A percentile compares a stretch with the other conserved stretches of the same genome.
phyloP scores from a whole-genome alignment of 2,329 filamentous ascomycete species.

The Chrysosporium queenslandicum region DNA sequence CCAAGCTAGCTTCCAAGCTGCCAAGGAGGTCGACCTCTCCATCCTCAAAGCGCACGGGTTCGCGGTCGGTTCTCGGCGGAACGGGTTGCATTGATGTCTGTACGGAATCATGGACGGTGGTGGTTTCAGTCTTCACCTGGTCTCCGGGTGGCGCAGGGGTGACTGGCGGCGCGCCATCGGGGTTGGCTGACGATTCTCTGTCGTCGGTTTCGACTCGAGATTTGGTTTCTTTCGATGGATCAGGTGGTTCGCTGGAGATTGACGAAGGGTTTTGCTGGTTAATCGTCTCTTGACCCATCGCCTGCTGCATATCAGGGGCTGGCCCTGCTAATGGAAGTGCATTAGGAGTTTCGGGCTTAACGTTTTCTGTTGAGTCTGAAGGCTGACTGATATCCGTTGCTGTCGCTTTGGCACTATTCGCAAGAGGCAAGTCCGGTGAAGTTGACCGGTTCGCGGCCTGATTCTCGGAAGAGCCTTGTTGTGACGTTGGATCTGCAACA shows the following conservation, averaged over 20 bases:
- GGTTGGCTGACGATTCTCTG: not conserved
- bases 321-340: constrained; percentile 3
- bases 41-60: constrained; percentile 22
- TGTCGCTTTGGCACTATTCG: constrained; percentile 14
- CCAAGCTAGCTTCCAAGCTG: constrained; percentile 39
- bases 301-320: constrained; percentile 9
- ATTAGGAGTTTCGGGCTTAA: not conserved
- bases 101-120: not conserved
- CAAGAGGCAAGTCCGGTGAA: constrained; percentile 4
- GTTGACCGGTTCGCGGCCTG: not conserved
- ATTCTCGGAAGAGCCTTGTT: constrained; percentile 2
- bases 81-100: not conserved
- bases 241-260: constrained; percentile 7
- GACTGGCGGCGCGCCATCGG: constrained; percentile 3
- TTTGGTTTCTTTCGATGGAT: constrained; percentile 9
- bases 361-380: not conserved
- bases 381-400: constrained; percentile 16
- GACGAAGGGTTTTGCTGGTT: not conserved
- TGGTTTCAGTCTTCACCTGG: not conserved
- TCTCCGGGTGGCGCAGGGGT: not conserved
- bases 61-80: not conserved
- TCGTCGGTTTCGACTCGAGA: not conserved
- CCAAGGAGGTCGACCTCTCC: constrained; percentile 39
- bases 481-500: not conserved
- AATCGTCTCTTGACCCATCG: constrained; percentile 10